phyloP scores from a whole-genome alignment of 306 rosid species.

The Fagus sylvatica region DNA sequence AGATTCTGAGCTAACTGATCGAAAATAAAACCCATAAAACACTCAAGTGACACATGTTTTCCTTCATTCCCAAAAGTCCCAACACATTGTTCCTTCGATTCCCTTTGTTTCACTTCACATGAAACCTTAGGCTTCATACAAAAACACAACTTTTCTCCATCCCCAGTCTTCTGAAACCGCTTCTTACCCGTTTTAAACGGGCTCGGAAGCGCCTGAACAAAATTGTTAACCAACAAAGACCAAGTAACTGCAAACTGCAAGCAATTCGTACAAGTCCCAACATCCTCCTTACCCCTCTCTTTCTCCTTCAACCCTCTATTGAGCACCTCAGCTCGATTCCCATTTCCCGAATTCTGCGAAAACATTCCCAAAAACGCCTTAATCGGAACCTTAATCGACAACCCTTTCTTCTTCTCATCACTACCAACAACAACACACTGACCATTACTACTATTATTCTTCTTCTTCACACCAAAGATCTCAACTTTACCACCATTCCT shows the following conservation, averaged over 20 bases:
- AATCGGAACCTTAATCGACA: slow-evolving; percentile 61
- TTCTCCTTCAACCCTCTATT: slow-evolving; percentile 31
- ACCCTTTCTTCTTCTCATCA: slow-evolving; percentile 58
- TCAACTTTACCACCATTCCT: slow-evolving; percentile 47
- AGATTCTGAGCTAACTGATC: slow-evolving; percentile 66
- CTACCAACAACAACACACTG: slow-evolving; percentile 25
- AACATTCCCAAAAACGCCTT: slow-evolving; percentile 72
- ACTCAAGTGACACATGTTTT: slow-evolving; percentile 60
- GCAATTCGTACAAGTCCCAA: slow-evolving; percentile 69
- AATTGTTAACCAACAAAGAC: slow-evolving; percentile 70
- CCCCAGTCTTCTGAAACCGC: slow-evolving; percentile 57
- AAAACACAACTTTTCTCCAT: slow-evolving; percentile 51
- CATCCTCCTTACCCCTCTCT: slow-evolving; percentile 51
- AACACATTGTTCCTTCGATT: slow-evolving; percentile 39
- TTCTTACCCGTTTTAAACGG: slow-evolving; percentile 78
- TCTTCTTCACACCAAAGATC: slow-evolving; percentile 68
- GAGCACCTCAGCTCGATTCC: slow-evolving; percentile 39
- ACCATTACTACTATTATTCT: slow-evolving; percentile 16
- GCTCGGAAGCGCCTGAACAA: slow-evolving; percentile 77
- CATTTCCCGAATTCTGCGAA: slow-evolving; percentile 29
- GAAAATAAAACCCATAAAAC: slow-evolving; percentile 70
- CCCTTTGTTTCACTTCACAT: slow-evolving; percentile 56
- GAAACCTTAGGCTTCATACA: slow-evolving; percentile 51
- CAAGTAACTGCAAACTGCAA: slow-evolving; percentile 75
- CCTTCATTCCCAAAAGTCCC: slow-evolving; percentile 47